phyloP scores from a whole-genome alignment of 2,329 filamentous ascomycete genomes.

The Helminthosporium solani region DNA sequence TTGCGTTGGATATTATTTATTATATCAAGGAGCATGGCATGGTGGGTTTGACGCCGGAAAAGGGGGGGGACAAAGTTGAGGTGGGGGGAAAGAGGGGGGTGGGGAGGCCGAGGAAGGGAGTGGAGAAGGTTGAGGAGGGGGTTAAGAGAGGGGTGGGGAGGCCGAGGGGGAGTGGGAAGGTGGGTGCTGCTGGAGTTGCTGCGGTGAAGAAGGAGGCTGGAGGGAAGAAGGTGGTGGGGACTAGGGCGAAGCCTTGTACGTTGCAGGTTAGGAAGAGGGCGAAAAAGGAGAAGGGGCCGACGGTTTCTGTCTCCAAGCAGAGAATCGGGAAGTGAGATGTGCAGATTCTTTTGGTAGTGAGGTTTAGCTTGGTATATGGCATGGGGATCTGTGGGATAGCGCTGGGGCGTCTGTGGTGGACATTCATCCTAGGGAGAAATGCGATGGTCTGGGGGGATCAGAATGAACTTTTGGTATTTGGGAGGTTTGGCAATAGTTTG shows the following conservation, averaged over 20 bases:
- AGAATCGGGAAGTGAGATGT: background rate
- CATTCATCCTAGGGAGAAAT: no score
- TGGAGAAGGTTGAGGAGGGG: background rate
- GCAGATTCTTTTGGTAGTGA: no score
- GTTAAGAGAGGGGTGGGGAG: background rate
- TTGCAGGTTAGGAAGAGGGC: constrained; percentile 23
- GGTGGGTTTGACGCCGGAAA: background rate
- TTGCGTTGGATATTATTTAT: constrained; percentile 32
- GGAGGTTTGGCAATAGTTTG: no score
- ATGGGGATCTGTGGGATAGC: no score
- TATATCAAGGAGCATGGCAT: constrained; percentile 32
- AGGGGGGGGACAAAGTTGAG: no score
- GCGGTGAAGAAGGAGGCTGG: constrained; percentile 5
- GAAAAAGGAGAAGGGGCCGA: constrained; percentile 10
- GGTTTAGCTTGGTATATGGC: background rate
- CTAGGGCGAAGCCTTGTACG: constrained; percentile 7
- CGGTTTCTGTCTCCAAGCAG: background rate
- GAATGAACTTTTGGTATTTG: no score
- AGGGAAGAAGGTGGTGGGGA: constrained; percentile 2
- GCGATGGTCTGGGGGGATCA: no score
- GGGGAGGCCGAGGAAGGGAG: constrained; percentile 11
- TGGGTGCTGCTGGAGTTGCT: background rate
- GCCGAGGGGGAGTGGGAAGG: constrained; percentile 5
- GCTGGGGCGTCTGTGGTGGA: no score
- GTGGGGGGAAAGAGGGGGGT: constrained; percentile 20